Percentiles rank a stretch among this genome's conserved stretches.
phyloP scores from a whole-genome alignment of 805 yeast genomes.

The Candida bentonensis region DNA sequence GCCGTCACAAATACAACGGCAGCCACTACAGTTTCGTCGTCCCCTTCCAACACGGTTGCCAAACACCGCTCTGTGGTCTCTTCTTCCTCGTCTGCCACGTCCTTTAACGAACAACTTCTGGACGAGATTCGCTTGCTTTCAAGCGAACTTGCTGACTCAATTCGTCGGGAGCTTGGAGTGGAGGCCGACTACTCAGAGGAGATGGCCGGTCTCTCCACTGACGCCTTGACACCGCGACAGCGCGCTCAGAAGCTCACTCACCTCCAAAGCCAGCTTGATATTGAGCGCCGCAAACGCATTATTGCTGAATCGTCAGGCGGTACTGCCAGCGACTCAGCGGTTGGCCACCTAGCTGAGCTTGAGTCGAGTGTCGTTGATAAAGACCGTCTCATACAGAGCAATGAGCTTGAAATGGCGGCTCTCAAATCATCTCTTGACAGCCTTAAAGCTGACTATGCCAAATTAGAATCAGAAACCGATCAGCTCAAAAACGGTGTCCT shows the following conservation, averaged over 20 bases:
- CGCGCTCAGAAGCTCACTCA: constrained; percentile 12
- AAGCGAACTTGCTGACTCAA: constrained; percentile 23
- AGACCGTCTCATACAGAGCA: constrained; percentile 10
- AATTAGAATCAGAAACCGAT: constrained; percentile 12
- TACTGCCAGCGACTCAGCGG: constrained; percentile 4
- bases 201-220: constrained; percentile 5
- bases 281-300: constrained; percentile 20
- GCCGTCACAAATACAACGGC: constrained; percentile 4
- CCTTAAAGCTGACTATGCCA: constrained; percentile 17
- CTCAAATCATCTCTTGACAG: constrained; percentile 16
- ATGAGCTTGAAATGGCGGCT: constrained; percentile 11
- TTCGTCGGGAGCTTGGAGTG: constrained; percentile 22
- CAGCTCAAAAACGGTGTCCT: constrained; percentile 13
- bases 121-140: constrained; percentile 23
- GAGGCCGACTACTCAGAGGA: constrained; percentile 4
- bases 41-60: not conserved
- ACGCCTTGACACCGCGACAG: constrained; percentile 2
- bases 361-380: constrained; percentile 18
- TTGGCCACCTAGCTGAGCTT: constrained; percentile 13
- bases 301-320: constrained; percentile 11
- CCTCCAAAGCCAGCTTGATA: constrained; percentile 17
- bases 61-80: not conserved
- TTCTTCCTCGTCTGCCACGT: constrained; percentile 8
- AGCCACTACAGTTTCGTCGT: constrained; percentile 3
- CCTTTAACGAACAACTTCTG: constrained; percentile 13